These are phyloP conservation scores for Beta macrorhiza DNA, from an alignment of 179 eudicot genomes.

Conservation along the genomic window DNA sequence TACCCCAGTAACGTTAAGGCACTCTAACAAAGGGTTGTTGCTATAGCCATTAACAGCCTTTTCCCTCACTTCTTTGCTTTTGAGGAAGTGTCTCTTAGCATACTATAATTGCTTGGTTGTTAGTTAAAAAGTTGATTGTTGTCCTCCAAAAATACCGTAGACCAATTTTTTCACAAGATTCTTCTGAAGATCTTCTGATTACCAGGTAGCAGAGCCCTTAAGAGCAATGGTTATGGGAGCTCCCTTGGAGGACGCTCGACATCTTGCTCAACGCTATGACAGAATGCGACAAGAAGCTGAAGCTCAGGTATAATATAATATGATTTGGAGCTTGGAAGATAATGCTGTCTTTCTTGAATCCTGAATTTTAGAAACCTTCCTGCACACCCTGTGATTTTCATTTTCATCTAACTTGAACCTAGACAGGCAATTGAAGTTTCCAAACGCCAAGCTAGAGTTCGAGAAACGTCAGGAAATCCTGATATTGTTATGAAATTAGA, in stretches of 20 bases:
- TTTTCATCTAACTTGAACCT: conserved; percentile 38
- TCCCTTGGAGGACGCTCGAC: conserved; percentile 96
- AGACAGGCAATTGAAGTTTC: conserved; percentile 91
- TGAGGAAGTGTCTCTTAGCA: background rate
- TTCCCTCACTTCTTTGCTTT: background rate
- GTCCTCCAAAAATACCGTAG: background rate
- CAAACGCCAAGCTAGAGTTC: conserved; percentile 70
- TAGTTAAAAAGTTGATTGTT: background rate
- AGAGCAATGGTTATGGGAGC: conserved; percentile 98
- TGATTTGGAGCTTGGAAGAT: background rate
- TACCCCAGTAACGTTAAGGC: too few relatives aligned
- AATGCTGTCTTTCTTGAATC: conserved; percentile 1
- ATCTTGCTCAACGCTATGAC: conserved; percentile 96
- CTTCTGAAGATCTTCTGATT: conserved; percentile 1
- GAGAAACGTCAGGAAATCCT: conserved; percentile 71
- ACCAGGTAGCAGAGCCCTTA: conserved; percentile 86
- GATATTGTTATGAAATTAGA: conserved; percentile 65
- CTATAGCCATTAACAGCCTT: background rate
- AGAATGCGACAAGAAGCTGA: conserved; percentile 97
- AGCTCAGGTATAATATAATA: conserved; percentile 64
- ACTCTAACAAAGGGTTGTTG: background rate
- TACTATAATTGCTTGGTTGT: background rate
- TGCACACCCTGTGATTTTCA: conserved; percentile 33
- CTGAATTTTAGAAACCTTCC: conserved; percentile 21
- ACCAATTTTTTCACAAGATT: background rate